Percentiles rank a stretch among this genome's conserved stretches.
Evolutionary conservation across 257 asterid genomes (phyloP).

Genomic region (Plantago ovata): DNA sequence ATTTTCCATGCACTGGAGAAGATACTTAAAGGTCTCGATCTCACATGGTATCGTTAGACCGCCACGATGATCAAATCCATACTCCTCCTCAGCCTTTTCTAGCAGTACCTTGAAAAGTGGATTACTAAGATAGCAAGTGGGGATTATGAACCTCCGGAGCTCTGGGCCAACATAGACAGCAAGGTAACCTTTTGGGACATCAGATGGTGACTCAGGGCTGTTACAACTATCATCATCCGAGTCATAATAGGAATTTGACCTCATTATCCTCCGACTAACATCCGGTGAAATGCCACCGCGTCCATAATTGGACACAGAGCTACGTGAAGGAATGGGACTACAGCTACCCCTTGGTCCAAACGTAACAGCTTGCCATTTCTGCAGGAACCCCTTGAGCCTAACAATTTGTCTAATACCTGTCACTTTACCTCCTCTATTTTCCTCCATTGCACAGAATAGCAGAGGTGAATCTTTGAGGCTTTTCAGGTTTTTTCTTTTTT

Average conservation of each 20-base stretch:
- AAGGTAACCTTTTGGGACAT: conserved; percentile 46
- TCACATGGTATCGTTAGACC: conserved; percentile 58
- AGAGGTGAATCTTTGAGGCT: conserved; percentile 5
- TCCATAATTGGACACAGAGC: conserved; percentile 1
- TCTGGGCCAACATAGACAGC: conserved; percentile 60
- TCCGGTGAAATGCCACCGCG: conserved; percentile 7
- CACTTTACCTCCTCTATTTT: conserved; percentile 44
- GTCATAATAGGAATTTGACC: conserved; percentile 24
- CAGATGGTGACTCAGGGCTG: conserved; percentile 48
- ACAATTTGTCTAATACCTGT: conserved; percentile 74
- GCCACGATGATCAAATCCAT: conserved; percentile 50
- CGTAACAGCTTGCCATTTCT: conserved; percentile 62
- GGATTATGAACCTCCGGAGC: conserved; percentile 55
- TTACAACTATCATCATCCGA: conserved; percentile 49
- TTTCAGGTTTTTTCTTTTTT: conserved; percentile 22
- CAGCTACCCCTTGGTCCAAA: conserved; percentile 34
- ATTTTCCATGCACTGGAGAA: conserved; percentile 47
- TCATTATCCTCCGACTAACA: conserved; percentile 11
- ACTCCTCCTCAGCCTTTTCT: conserved; percentile 62
- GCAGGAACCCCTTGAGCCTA: conserved; percentile 54
- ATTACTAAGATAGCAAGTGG: conserved; percentile 48
- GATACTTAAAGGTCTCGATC: conserved; percentile 61
- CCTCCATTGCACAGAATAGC: conserved; percentile 44
- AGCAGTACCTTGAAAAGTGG: conserved; percentile 51
- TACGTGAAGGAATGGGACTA: background rate